A percentile compares a stretch with the other conserved stretches of the same genome.
These are phyloP conservation scores for Mycena vulgaris DNA, from an alignment of 768 basidiomycete species.

Conservation along the genomic window DNA sequence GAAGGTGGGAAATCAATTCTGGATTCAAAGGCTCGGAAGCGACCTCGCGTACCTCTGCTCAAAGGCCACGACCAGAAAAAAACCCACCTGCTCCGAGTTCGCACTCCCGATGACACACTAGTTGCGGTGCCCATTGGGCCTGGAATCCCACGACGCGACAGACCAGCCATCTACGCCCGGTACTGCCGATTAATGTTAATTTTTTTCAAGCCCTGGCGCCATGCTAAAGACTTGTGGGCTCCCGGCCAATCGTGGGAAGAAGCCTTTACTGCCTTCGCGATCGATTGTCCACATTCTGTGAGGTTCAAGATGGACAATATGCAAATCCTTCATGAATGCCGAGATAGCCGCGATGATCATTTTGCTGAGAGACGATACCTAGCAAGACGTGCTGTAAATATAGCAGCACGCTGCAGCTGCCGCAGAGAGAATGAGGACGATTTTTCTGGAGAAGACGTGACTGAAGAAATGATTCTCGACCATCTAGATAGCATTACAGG, in stretches of 20 bases:
- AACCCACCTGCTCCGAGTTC: constrained; percentile 39
- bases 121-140: constrained; percentile 56
- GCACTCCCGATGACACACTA: background rate
- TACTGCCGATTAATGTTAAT: constrained; percentile 58
- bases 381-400: background rate
- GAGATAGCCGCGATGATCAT: constrained; percentile 12
- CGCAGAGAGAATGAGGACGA: constrained; percentile 14
- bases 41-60: constrained; percentile 8
- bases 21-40: background rate
- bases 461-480: constrained; percentile 35
- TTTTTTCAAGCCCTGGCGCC: constrained; percentile 60
- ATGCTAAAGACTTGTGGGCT: constrained; percentile 42
- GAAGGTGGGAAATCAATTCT: background rate
- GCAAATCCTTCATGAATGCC: constrained; percentile 53
- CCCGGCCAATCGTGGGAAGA: constrained; percentile 44
- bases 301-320: constrained; percentile 53
- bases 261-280: constrained; percentile 44
- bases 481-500: constrained; percentile 33
- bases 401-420: background rate
- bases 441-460: constrained; percentile 10
- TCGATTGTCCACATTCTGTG: constrained; percentile 19
- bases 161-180: constrained; percentile 15
- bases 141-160: constrained; percentile 50
- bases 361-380: constrained; percentile 29
- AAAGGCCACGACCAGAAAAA: constrained; percentile 13